A percentile compares a stretch with the other conserved stretches of the same genome.
These are phyloP conservation scores for Eucalyptus sideroxylon DNA, from an alignment of 345 rosid genomes.

Conservation along the genomic window DNA sequence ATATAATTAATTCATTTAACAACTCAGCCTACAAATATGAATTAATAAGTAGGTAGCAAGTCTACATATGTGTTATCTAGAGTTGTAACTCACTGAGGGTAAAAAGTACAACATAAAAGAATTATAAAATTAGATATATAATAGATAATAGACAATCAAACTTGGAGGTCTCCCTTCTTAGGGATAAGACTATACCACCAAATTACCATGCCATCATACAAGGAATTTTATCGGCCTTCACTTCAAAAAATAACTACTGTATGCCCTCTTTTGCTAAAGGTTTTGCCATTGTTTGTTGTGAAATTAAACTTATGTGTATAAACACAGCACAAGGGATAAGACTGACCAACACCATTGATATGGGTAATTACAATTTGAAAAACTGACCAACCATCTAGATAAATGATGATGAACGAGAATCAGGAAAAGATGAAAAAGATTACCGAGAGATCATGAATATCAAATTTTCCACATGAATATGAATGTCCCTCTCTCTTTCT, in stretches of 20 bases:
- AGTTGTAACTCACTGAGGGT: not conserved
- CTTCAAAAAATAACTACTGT: not conserved
- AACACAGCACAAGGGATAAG: not conserved
- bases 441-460: accelerated
- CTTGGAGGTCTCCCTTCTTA: not conserved
- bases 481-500: not conserved
- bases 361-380: not conserved
- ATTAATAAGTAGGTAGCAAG: accelerated
- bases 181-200: not conserved
- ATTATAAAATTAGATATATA: not conserved
- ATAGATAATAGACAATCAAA: not conserved
- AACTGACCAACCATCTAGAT: not conserved
- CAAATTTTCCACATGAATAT: not conserved
- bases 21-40: too few species aligned
- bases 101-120: not conserved
- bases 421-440: accelerated
- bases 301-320: not conserved
- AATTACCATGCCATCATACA: not conserved
- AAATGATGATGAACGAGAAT: not conserved
- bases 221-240: not conserved
- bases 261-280: not conserved
- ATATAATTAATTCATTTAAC: too few species aligned
- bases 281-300: not conserved
- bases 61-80: not conserved
- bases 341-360: not conserved